These are phyloP conservation scores for Pouteria glomerata DNA, from an alignment of 148 eudicot genomes.

Conservation along the genomic window DNA sequence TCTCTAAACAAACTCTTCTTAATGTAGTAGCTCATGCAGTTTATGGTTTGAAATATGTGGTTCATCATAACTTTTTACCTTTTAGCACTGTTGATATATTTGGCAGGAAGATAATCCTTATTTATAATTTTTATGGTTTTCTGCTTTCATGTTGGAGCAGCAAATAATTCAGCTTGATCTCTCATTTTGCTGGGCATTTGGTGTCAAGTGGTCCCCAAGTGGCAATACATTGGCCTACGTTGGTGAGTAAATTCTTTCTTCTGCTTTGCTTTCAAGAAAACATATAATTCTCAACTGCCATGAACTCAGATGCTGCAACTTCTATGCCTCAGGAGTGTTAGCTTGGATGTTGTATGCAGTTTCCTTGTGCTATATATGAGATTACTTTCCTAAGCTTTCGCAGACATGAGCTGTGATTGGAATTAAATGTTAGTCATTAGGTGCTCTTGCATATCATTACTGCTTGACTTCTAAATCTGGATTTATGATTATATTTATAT, in stretches of 20 bases:
- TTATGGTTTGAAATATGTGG: background rate
- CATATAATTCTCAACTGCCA: background rate
- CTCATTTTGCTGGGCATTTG: constrained; percentile 94
- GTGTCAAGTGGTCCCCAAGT: constrained; percentile 95
- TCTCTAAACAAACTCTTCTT: background rate
- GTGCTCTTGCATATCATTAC: background rate
- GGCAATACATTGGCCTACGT: constrained; percentile 97
- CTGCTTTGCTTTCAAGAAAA: constrained; percentile 7
- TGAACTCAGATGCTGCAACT: constrained; percentile 8
- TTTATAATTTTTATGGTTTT: background rate
- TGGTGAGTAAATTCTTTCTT: constrained; percentile 57
- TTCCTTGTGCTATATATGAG: background rate
- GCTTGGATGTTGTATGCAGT: background rate
- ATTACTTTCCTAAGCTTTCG: background rate
- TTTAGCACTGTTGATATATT: background rate
- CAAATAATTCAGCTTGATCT: constrained; percentile 98
- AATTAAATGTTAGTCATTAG: background rate
- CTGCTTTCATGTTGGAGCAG: constrained; percentile 34
- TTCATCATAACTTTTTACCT: background rate
- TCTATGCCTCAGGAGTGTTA: background rate
- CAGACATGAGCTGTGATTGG: background rate
- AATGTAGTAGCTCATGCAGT: background rate
- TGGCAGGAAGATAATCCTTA: background rate
- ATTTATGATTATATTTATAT: background rate
- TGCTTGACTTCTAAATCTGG: background rate